Conservation (phyloP, 441 rosid genomes). For the Biscutella laevigata region DNA sequence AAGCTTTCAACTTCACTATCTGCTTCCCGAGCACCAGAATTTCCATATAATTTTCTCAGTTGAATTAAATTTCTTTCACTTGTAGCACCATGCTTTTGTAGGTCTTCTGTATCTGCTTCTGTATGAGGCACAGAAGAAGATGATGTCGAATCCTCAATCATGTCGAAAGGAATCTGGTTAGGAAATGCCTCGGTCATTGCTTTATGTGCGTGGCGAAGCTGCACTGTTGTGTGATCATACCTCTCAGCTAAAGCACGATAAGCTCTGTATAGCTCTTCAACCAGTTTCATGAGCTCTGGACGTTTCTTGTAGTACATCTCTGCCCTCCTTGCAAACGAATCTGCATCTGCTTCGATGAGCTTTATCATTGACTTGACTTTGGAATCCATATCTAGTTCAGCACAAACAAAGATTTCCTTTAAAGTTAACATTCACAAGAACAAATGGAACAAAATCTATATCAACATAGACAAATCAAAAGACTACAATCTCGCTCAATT, state of each 20-base stretch:
- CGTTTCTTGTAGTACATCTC: constrained; percentile 80
- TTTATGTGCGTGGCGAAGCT: constrained; percentile 66
- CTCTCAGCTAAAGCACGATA: constrained; percentile 79
- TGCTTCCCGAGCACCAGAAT: constrained; percentile 29
- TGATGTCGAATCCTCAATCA: constrained; percentile 41
- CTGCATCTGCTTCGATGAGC: constrained; percentile 76
- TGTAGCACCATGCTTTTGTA: constrained; percentile 30
- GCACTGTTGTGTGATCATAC: constrained; percentile 63
- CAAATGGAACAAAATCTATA: neutral
- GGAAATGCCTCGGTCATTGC: constrained; percentile 65
- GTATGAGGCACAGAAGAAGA: constrained; percentile 30
- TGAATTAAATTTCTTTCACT: constrained; percentile 45
- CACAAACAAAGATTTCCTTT: constrained; percentile 4
- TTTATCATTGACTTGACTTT: constrained; percentile 77
- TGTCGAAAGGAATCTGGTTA: constrained; percentile 41
- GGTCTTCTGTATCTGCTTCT: constrained; percentile 18
- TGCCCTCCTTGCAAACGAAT: constrained; percentile 75
- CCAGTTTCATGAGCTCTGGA: constrained; percentile 74
- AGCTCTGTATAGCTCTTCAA: constrained; percentile 74
- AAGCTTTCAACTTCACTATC: constrained; percentile 43
- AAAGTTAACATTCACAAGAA: constrained; percentile 4
- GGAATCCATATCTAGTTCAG: constrained; percentile 56
- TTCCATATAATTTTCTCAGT: constrained; percentile 28
- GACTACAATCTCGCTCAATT: neutral
- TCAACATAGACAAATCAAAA: neutral